Evolutionary conservation across 1,284 basidiomycete species (phyloP), one percentile per base, ranked within the genome.

Genomic region (Violaceomyces palustris): DNA sequence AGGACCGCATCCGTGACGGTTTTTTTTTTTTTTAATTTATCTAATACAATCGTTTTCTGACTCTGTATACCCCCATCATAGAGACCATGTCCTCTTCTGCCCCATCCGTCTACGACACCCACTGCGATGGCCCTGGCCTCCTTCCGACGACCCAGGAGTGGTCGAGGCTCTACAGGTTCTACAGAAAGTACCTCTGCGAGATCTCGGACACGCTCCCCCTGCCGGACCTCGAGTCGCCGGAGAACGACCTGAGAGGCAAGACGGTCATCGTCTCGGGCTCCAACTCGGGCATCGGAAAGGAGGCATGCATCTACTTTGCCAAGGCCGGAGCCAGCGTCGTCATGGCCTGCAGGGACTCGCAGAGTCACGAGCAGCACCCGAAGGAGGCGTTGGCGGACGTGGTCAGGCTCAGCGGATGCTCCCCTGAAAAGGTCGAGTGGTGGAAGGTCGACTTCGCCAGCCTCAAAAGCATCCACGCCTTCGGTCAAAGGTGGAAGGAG

Each of bases 381-480:
- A 52, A 61, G 30, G 43, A 61, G 21, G 50, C 55, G 1, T 46
- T 58, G 6, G 35, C 43, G 25, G 56, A 63, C 1, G 39, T 65
- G 4, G 31, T 62, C n/a, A 17, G 29, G 0, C 5, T 11, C 1
- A 39, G 46, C 10, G 42, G 44, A 1, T 44, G 48, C 5, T 17
- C 42, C 6, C 47, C 42, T 28, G 28, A 27, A 2, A 45, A 51
- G 28, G 52, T 66, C 7, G 63, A 65, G 41, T 29, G 55, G 43
- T 67, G 63, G 63, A 54, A 66, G 41, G 50, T 67, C 25, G 65
- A 67, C 37, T 63, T 47, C 35, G 44, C 57, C 9, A 55, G 44
- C 12, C 29, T 66, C 8, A 50, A 56, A 17, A 54, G 45, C 10
- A 37, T 65, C 12, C 35, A 49, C n/a, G 24, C 34, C 0, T 61